Evolutionary conservation across 179 eudicot species (phyloP).

Genomic region (Silene vulgaris): DNA sequence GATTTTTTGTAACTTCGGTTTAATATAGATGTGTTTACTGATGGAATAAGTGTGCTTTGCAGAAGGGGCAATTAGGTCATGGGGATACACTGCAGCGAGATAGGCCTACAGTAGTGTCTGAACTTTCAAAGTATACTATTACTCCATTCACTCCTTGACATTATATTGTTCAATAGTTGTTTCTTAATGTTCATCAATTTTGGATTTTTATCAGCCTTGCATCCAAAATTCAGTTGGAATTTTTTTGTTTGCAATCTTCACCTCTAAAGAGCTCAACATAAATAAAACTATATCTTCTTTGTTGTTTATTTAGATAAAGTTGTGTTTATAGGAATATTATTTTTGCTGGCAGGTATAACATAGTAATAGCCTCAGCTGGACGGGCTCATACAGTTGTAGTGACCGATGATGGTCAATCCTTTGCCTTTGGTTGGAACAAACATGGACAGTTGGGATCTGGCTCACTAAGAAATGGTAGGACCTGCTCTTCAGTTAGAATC

Average conservation of each 20-base stretch:
- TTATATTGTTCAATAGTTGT: not conserved
- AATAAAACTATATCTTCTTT: not conserved
- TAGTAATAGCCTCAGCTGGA: slow-evolving; percentile 69
- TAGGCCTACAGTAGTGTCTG: slow-evolving; percentile 86
- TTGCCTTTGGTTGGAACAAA: slow-evolving; percentile 96
- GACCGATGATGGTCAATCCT: slow-evolving; percentile 67
- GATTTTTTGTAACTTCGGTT: not conserved
- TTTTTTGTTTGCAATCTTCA: not conserved
- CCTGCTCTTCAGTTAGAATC: not conserved
- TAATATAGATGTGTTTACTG: slow-evolving; percentile 8
- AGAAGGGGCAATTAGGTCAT: slow-evolving; percentile 97
- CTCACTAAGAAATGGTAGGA: slow-evolving; percentile 67
- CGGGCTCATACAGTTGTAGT: slow-evolving; percentile 77
- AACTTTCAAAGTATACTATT: slow-evolving; percentile 57
- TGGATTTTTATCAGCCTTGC: not conserved
- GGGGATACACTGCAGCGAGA: slow-evolving; percentile 86
- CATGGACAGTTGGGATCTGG: slow-evolving; percentile 97
- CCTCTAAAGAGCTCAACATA: not conserved
- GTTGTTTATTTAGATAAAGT: not conserved
- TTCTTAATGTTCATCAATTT: not conserved
- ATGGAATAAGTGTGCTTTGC: slow-evolving; percentile 28
- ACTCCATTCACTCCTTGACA: not conserved
- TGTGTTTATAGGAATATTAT: not conserved
- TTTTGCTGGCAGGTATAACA: slow-evolving; percentile 50
- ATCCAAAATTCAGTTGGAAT: not conserved